Percentiles rank a stretch among this genome's conserved stretches.
These are phyloP conservation scores for Cercophora newfieldiana DNA, from an alignment of 495 filamentous ascomycete genomes.

Conservation along the genomic window DNA sequence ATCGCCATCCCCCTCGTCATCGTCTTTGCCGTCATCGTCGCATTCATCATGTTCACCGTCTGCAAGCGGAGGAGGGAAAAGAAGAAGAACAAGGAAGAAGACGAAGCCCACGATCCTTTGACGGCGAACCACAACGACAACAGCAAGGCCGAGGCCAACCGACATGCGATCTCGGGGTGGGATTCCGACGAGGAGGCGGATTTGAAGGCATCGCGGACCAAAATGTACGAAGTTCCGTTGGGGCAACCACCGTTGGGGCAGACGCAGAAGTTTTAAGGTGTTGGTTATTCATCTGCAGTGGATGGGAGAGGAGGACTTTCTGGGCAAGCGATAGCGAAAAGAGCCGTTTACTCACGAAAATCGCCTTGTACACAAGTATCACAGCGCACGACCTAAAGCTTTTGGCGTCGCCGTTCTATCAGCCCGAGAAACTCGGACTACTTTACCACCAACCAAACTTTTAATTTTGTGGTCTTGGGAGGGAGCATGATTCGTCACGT, in stretches of 20 bases:
- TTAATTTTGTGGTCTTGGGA: neutral
- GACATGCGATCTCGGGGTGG: neutral
- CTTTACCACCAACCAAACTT: neutral
- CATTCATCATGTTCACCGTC: slow-evolving; percentile 9
- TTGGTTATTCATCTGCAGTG: too few relatives aligned
- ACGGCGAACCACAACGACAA: neutral
- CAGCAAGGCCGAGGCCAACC: neutral
- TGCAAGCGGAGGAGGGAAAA: slow-evolving; percentile 3
- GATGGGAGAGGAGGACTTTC: too few relatives aligned
- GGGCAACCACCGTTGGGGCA: too few relatives aligned
- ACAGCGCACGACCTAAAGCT: too few relatives aligned
- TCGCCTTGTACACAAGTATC: too few relatives aligned
- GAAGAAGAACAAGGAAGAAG: slow-evolving; percentile 7
- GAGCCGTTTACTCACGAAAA: too few relatives aligned
- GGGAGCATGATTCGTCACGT: neutral
- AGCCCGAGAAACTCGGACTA: neutral
- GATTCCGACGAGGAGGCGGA: slow-evolving; percentile 1
- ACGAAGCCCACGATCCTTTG: neutral
- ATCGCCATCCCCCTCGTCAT: slow-evolving; percentile 10
- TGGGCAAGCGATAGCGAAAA: too few relatives aligned
- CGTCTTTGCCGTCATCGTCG: slow-evolving; percentile 9
- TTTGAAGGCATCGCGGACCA: neutral
- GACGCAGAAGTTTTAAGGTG: too few relatives aligned
- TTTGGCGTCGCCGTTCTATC: neutral
- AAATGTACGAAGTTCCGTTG: too few relatives aligned